Evolutionary conservation across 352 stramenopile species (phyloP), one percentile per base, ranked within the genome.

Genomic region (Phytophthora nicotianae): DNA sequence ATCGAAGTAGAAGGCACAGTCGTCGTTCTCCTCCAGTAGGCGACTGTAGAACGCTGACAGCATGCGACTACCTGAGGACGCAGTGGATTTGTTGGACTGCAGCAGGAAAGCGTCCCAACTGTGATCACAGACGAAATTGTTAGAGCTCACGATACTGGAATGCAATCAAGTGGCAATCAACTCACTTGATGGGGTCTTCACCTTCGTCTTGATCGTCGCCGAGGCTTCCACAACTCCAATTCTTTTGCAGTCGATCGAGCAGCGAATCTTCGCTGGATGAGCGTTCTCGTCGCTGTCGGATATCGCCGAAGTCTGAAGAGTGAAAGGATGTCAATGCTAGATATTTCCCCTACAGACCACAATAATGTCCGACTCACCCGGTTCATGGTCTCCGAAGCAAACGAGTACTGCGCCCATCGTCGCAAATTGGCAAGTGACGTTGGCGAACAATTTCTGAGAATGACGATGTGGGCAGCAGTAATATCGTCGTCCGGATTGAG

Each of bases 1-100:
- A 65, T 92, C 75, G 24, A 88, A 58, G 52, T 86, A 90, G 60
- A 73, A 90, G 23, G 79, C 76, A 57, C 74, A 87, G 64, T 88
- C 79, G 51, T 89, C 81, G 21, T 76, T 77, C 49, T 93, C 84
- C 17, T 71, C 65, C 17, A 95, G 69, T 50, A 91, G 71, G 50
- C 84, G 81, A 60, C 86, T 91, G 72, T 92, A 95, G 58, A 91
- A 89, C 26, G 86, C 74, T 20, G 84, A 92, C 19, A 95, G 66
- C 73, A 95, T 66, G 42, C 84, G 84, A 56, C 82, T 87, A 11
- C 86, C 86, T 1, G 79, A 81, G 3, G 83, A 93, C 19, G 77
- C 81, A 14, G 72, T 79, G 13, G 77, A 72, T 35, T 52, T 71
- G 43, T 67, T 84, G 27, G 69, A 76, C 20, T 76, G 67, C 19